Conservation (phyloP, 2,329 filamentous ascomycete species). For the Didymella keratinophila region DNA sequence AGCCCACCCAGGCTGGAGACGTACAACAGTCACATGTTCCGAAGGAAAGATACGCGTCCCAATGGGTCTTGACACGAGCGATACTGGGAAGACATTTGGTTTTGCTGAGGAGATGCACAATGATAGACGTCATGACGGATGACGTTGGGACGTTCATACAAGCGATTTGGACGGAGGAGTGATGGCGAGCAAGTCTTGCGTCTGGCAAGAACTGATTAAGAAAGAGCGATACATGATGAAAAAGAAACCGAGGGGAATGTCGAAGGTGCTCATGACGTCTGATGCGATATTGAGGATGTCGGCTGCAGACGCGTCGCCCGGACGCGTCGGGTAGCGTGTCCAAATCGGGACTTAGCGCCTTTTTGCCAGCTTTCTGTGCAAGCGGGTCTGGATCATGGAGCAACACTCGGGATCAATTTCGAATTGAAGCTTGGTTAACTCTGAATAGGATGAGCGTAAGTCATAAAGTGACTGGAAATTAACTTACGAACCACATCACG, state of each 20-base stretch:
- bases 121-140: not conserved
- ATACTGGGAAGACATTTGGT: no score
- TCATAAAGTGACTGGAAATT: no score
- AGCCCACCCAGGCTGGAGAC: constrained; percentile 19
- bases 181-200: not conserved
- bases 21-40: constrained; percentile 44
- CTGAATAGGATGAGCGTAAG: no score
- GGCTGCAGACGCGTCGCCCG: not conserved
- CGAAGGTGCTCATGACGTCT: not conserved
- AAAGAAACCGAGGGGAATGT: not conserved
- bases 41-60: constrained; percentile 22
- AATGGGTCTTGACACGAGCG: not conserved
- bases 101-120: not conserved
- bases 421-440: no score
- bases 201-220: not conserved
- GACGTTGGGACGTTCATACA: not conserved
- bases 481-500: no score
- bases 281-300: not conserved
- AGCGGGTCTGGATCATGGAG: no score
- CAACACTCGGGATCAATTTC: no score
- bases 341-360: not conserved
- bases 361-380: not conserved
- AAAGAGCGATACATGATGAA: not conserved
- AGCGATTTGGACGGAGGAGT: not conserved
- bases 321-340: not conserved